Base-by-base conservation (phyloP, 139 green algal genomes). In the Chlorella sp. region DNA sequence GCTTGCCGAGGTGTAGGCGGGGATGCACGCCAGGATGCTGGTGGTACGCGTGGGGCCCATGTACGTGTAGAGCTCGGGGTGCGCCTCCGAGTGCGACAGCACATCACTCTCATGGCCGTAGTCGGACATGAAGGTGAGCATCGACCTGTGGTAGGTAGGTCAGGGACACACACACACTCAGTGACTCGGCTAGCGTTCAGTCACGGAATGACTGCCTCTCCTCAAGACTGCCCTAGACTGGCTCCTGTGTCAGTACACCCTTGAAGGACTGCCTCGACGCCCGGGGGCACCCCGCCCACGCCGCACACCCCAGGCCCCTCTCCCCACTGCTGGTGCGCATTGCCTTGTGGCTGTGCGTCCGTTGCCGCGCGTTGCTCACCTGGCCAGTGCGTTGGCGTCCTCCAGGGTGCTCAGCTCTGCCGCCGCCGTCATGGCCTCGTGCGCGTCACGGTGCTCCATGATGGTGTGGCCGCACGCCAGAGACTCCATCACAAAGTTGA, bases 401-500 rank as follows among this genome's bases (percentile, higher is more conserved):
- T 91, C 90, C 66, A 94, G 69, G 5, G 85, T 91, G 62, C 97
- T 89, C 59, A 65, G 73, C 42, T 92, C 84, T 33, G 86, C 87
- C n/a, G 92, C 74, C 32, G 75, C 61, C 33, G 83, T 49, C 85
- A 97, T 86, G 34, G 85, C 84, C 75, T 92, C 83, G 67, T 92
- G 85, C 22, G 82, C 77, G 29, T 84, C 76, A 31, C 71, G 69
- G 70, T 89, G 86, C 42, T 69, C 75, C 80, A 88, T 91, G 34
- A 98, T 83, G 6, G 84, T 91, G 89, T 98, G 91, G 1, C 91
- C 91, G 65, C 97, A 88, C 23, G 95, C 94, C 62, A 97, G 82
- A 74, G 71, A 91, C 85, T 99, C 95, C 95, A 99, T 99, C 60
- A 97, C 81, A 80, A 97, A 99, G 72, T 99, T 94, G 69, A 99